Percentiles rank a stretch among this genome's conserved stretches.
phyloP scores from a whole-genome alignment of 1,284 basidiomycete species.

The Pseudozyma tsukubaensis region DNA sequence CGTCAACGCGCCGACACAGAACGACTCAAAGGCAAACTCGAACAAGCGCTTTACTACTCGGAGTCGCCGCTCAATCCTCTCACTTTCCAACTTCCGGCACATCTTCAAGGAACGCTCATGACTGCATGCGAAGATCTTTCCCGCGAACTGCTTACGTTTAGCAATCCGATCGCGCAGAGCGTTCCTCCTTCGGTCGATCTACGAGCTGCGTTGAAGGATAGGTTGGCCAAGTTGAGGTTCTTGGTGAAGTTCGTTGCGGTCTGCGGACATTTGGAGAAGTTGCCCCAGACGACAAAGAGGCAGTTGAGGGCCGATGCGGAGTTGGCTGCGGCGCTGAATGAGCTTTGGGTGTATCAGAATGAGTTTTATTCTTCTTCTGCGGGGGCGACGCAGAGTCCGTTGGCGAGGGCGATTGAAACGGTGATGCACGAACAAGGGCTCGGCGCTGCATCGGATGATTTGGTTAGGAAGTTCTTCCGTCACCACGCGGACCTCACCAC shows the following conservation, averaged over 20 bases:
- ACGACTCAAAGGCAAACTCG: slow-evolving; percentile 83
- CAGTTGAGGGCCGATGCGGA: slow-evolving; percentile 86
- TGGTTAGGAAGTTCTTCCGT: slow-evolving; percentile 86
- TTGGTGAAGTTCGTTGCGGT: slow-evolving; percentile 81
- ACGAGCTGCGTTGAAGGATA: slow-evolving; percentile 79
- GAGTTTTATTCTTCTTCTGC: slow-evolving; percentile 66
- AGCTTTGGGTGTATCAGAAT: slow-evolving; percentile 87
- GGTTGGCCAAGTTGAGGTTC: slow-evolving; percentile 81
- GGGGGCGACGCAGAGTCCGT: slow-evolving; percentile 45
- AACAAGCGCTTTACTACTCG: slow-evolving; percentile 86
- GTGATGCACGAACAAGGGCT: slow-evolving; percentile 74
- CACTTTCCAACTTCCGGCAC: slow-evolving; percentile 82
- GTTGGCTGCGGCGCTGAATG: slow-evolving; percentile 82
- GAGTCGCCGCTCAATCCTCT: slow-evolving; percentile 81
- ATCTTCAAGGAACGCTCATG: slow-evolving; percentile 80
- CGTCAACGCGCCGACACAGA: slow-evolving; percentile 63
- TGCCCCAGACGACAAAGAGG: slow-evolving; percentile 82
- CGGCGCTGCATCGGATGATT: slow-evolving; percentile 74
- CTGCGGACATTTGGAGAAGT: slow-evolving; percentile 71
- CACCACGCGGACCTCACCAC: slow-evolving; percentile 72
- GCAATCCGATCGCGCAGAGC: slow-evolving; percentile 29
- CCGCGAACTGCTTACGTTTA: slow-evolving; percentile 69
- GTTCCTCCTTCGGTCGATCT: slow-evolving; percentile 74
- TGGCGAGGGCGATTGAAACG: slow-evolving; percentile 73
- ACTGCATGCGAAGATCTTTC: slow-evolving; percentile 78